Evolutionary conservation across 2,329 filamentous ascomycete genomes (phyloP).

Genomic region (Neofusicoccum sp.): DNA sequence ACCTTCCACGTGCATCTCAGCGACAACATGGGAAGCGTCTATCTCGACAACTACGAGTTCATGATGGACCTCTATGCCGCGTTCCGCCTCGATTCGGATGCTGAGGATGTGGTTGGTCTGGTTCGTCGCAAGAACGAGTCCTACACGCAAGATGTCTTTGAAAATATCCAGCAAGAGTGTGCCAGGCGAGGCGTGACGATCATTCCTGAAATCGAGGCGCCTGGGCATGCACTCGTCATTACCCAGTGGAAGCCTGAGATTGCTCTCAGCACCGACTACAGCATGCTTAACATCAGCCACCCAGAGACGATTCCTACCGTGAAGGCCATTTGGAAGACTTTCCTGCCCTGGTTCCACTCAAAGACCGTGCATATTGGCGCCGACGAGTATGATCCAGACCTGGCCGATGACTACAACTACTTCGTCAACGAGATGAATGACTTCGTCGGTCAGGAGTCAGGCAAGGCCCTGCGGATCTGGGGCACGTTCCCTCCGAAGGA

Average conservation of each 20-base stretch:
- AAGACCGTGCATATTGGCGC: constrained; percentile 40
- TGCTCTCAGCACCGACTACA: constrained; percentile 35
- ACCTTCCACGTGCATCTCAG: constrained; percentile 59
- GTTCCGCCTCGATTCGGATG: constrained; percentile 55
- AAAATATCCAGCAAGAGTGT: constrained; percentile 36
- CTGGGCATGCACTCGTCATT: constrained; percentile 37
- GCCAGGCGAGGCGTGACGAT: constrained; percentile 36
- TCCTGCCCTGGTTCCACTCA: constrained; percentile 39
- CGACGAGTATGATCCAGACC: constrained; percentile 35
- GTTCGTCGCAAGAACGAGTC: constrained; percentile 44
- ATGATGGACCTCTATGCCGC: constrained; percentile 54
- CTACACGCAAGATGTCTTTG: constrained; percentile 33
- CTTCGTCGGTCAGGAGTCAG: constrained; percentile 32
- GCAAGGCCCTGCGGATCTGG: constrained; percentile 37
- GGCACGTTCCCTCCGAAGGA: constrained; percentile 46
- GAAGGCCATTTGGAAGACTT: constrained; percentile 38
- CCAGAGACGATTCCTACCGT: constrained; percentile 37
- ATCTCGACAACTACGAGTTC: constrained; percentile 45
- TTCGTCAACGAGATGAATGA: constrained; percentile 38
- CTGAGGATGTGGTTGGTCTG: constrained; percentile 48
- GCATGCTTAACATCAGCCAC: constrained; percentile 36
- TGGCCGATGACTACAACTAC: constrained; percentile 37
- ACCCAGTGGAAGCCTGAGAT: constrained; percentile 42
- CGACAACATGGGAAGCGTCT: constrained; percentile 47
- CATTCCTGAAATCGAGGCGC: constrained; percentile 39